Conservation (phyloP, 2,329 filamentous ascomycete genomes). For the Cadophora malorum region DNA sequence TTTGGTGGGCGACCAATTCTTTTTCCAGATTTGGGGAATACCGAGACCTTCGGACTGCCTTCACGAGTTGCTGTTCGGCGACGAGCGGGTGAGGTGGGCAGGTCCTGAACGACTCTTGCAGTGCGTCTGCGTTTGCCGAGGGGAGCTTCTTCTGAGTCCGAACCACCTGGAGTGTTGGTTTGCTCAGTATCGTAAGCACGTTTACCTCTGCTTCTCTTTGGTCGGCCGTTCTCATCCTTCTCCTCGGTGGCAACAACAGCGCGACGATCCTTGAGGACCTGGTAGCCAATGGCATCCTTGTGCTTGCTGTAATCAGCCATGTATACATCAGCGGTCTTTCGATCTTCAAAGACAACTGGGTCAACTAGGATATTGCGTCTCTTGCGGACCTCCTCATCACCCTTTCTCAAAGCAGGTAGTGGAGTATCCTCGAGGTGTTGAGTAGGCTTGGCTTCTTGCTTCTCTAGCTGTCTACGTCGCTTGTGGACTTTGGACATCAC, state of each 20-base stretch:
- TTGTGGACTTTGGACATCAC: constrained; percentile 21
- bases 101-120: constrained; percentile 35
- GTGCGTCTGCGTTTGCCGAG: constrained; percentile 41
- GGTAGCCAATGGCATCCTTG: constrained; percentile 61
- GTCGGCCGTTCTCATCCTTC: constrained; percentile 36
- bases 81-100: constrained; percentile 23
- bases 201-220: constrained; percentile 37
- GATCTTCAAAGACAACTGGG: constrained; percentile 41
- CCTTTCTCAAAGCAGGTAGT: constrained; percentile 17
- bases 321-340: constrained; percentile 65
- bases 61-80: constrained; percentile 16
- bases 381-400: constrained; percentile 38
- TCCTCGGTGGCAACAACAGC: constrained; percentile 26
- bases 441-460: constrained; percentile 17
- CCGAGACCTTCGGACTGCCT: constrained; percentile 33
- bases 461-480: constrained; percentile 5
- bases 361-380: constrained; percentile 39
- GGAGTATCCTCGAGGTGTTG: constrained; percentile 20
- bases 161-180: constrained; percentile 36
- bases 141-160: constrained; percentile 38
- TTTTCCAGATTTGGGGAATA: constrained; percentile 43
- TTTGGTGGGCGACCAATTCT: constrained; percentile 43
- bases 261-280: constrained; percentile 52
- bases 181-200: constrained; percentile 32
- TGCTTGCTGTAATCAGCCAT: constrained; percentile 67